Evolutionary conservation across 179 eudicot genomes (phyloP).

Genomic region (Patellifolia procumbens): DNA sequence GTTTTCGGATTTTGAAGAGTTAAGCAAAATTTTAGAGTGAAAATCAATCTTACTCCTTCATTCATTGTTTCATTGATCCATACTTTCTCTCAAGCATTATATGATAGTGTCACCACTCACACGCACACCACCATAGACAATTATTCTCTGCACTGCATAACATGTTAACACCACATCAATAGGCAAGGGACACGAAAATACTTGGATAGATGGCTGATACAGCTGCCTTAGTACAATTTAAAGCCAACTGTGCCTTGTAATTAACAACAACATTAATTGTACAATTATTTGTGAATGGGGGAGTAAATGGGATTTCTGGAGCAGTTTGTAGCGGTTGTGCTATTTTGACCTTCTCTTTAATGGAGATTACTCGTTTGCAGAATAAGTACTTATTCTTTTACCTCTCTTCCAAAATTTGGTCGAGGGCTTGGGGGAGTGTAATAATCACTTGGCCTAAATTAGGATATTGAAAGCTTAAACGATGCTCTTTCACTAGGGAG

Average conservation of each 20-base stretch:
- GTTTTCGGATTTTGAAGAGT: too few relatives aligned
- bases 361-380: neutral
- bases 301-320: neutral
- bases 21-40: too few relatives aligned
- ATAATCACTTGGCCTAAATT: neutral
- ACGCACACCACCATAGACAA: too few relatives aligned
- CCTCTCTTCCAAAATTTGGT: neutral
- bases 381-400: neutral
- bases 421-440: neutral
- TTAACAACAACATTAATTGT: neutral
- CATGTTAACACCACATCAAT: too few relatives aligned
- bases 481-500: neutral
- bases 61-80: too few relatives aligned
- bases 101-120: too few relatives aligned
- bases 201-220: neutral
- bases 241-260: too few relatives aligned
- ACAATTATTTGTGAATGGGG: neutral
- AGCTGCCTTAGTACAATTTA: too few relatives aligned
- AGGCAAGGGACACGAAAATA: neutral
- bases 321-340: neutral
- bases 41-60: too few relatives aligned
- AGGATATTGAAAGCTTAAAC: neutral
- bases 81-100: neutral
- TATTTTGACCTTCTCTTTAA: neutral
- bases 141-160: too few relatives aligned